Evolutionary conservation across 1,139 yeast species (phyloP), one percentile per base, ranked within the genome.

Genomic region (Nematodospora anomalae): DNA sequence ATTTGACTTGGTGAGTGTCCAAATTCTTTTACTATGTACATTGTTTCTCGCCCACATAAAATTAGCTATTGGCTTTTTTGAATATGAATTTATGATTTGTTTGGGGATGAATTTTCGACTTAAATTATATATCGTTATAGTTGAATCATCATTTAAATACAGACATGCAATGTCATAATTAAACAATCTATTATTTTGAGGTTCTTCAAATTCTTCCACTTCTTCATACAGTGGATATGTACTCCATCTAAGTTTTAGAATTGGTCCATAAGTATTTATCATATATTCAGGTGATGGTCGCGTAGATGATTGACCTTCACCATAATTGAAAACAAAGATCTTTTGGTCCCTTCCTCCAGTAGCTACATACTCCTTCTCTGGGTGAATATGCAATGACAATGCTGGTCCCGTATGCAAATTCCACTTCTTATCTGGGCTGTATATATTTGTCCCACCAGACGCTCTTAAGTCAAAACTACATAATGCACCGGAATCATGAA

Each of bases 331-430:
- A 1, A 86, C 76, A 46, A 87, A 88, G 29, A 87, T 71, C 46
- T 82, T 83, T 45, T 80, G 86, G 60, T 92, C 99, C 49, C 97
- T 71, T 8, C 98, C 98, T 13, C 97, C 97, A 9, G 96, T 87
- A 2, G 83, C 82, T 12, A 92, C 77, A 50, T 82, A 86, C 46
- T 89, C 96, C 28, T 74, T 62, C 33, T 80, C 83, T 0, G 95
- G 95, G 53, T 90, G 96, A 79, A 96, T 89, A 52, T 87, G 89
- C 7, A 92, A 61, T 2, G 95, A 79, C 14, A 90, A 67, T 0
- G 96, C 97, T 1, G 96, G 95, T 0, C 96, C 96, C 1, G 92
- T 77, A 57, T 92, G 98, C 3, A 96, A 94, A 51, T 84, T 87
- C 59, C 94, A 75, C 43, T 84, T 80, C 33, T 80, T 67, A 47